A percentile compares a stretch with the other conserved stretches of the same genome.
phyloP scores from a whole-genome alignment of 2,329 filamentous ascomycete genomes.

The Talaromyces sp. region DNA sequence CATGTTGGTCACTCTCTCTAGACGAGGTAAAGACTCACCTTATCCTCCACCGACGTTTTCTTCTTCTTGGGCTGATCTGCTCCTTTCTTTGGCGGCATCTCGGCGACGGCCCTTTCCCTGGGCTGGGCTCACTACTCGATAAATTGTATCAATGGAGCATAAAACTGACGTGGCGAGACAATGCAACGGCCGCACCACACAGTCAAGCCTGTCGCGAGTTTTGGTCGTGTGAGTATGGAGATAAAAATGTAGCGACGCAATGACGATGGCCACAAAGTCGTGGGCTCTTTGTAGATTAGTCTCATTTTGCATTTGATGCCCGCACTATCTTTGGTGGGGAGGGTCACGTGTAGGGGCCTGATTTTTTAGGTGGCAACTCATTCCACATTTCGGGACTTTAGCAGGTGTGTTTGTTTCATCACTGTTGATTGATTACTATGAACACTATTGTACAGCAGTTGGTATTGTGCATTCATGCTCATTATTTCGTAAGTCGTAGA shows the following conservation, averaged over 20 bases:
- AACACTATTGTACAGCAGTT: neutral
- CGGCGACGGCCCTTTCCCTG: constrained; percentile 25
- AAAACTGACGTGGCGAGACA: neutral
- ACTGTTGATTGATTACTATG: neutral
- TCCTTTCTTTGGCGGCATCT: constrained; percentile 48
- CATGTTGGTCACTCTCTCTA: neutral
- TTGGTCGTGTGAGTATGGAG: neutral
- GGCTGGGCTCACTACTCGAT: constrained; percentile 5
- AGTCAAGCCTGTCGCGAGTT: neutral
- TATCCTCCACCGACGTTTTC: constrained; percentile 69
- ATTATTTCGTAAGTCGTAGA: constrained; percentile 1
- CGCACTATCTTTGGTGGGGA: constrained; percentile 9
- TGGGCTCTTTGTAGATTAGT: constrained; percentile 12
- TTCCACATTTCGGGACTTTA: neutral
- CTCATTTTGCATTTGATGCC: constrained; percentile 9
- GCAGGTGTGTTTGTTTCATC: neutral
- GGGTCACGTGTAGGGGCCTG: constrained; percentile 5
- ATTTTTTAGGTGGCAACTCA: neutral
- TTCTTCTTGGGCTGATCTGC: constrained; percentile 46
- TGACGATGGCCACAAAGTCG: constrained; percentile 5
- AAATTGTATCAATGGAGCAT: neutral
- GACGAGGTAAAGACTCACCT: constrained; percentile 42
- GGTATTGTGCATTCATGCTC: neutral
- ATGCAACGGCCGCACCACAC: neutral
- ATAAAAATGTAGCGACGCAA: neutral